Percentiles rank a stretch among this genome's conserved stretches.
Evolutionary conservation across 2,329 filamentous ascomycete genomes (phyloP).

Genomic region (Colletotrichum tanaceti): DNA sequence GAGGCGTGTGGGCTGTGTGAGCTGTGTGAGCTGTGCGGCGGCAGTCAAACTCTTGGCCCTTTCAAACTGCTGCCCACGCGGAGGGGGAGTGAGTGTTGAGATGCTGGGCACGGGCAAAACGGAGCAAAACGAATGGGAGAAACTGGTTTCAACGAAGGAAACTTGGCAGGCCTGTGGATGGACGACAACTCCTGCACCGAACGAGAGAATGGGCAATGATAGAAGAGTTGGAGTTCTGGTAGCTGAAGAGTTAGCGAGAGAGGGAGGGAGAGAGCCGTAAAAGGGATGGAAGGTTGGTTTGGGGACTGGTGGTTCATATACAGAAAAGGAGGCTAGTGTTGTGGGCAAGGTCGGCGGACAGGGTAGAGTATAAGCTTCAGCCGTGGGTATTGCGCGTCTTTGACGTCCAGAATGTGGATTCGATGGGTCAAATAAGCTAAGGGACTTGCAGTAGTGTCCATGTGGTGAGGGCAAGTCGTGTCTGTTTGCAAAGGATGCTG

Average conservation of each 20-base stretch:
- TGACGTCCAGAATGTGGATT: constrained; percentile 30
- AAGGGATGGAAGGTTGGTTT: too few species aligned
- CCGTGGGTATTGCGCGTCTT: constrained; percentile 34
- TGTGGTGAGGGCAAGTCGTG: constrained; percentile 18
- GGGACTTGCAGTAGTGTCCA: constrained; percentile 26
- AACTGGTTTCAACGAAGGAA: constrained; percentile 13
- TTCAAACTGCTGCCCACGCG: constrained; percentile 15
- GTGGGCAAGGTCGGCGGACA: constrained; percentile 18
- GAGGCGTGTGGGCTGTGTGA: background rate
- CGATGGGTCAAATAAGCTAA: constrained; percentile 29
- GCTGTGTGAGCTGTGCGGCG: background rate
- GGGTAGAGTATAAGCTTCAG: constrained; percentile 36
- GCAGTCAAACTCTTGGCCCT: background rate
- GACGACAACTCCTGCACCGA: constrained; percentile 3
- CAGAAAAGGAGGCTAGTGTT: constrained; percentile 17
- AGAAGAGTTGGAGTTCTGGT: background rate
- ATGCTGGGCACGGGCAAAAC: background rate
- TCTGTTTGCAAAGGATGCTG: constrained; percentile 20
- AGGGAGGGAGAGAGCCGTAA: background rate
- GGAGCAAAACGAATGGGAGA: background rate
- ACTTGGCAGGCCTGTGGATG: constrained; percentile 9
- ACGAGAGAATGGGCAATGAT: constrained; percentile 24
- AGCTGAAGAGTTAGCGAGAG: constrained; percentile 4
- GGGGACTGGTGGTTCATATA: constrained; percentile 38
- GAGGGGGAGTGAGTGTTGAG: constrained; percentile 9